Evolutionary conservation across 768 basidiomycete genomes (phyloP), one percentile per base, ranked within the genome.

Genomic region (Macrocybe gigantea): DNA sequence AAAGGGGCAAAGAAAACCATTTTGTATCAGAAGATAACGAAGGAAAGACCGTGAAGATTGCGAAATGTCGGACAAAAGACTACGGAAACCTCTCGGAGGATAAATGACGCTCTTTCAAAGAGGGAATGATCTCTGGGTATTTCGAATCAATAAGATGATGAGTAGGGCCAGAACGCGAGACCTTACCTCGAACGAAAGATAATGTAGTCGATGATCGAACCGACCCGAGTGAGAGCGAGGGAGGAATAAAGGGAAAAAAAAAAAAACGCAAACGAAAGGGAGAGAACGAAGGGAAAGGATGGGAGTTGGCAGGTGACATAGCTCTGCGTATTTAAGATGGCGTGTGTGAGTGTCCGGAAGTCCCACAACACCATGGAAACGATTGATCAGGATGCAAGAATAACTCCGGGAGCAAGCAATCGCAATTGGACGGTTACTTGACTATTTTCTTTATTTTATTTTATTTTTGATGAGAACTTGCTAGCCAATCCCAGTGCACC

Each of bases 71-170:
- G 65, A 67, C 65, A 67, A 62, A 63, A 67, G 68, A 62, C 64
- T 70, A 63, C 22, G 64, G 59, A 62, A 69, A 69, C 78, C 82
- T 81, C 79, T 75, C 79, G 82, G 75, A 71, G 66, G 63, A 69
- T 65, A 68, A 60, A 63, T 63, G 61, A 60, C 61, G 69, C 78
- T 82, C 83, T 85, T 66, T 82, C 83, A 77, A 85, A 85, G 82
- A 82, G 78, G 71, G 70, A 44, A 34, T 41, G 41, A 22, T 48
- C 15, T 22, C 4, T 22, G 22, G 22, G 22, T 22, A 22, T 4
- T 22, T 22, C 22, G 22, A 22, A 22, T 22, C 22, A 22, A 22
- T 22, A 22, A 22, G 22, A 22, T 22, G 22, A 22, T 4, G 22
- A 22, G 22, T 22, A 35, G 36, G 43, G 6, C n/a, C 3, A n/a